A percentile compares a stretch with the other conserved stretches of the same genome.
Conservation (phyloP, 257 asterid species). For the Penstemon newberryi region DNA sequence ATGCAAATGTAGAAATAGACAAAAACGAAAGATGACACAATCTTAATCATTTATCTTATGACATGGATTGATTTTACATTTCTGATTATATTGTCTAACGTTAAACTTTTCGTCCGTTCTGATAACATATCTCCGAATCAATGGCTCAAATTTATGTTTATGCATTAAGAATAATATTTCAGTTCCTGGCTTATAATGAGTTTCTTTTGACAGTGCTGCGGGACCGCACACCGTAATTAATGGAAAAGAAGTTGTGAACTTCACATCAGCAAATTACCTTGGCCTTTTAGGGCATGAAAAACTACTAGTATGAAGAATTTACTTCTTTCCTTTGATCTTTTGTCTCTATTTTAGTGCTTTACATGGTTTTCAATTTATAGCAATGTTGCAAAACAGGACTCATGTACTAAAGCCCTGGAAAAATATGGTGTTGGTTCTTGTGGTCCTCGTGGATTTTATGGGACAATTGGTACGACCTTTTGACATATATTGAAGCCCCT, state of each 20-base stretch:
- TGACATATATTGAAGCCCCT: not conserved
- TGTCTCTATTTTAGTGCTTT: slow-evolving; percentile 22
- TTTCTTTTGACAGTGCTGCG: slow-evolving; percentile 76
- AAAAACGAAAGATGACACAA: slow-evolving; percentile 8
- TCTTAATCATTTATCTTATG: not conserved
- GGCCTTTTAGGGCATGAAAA: slow-evolving; percentile 82
- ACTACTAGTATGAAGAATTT: slow-evolving; percentile 70
- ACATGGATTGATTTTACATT: slow-evolving; percentile 12
- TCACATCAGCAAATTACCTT: slow-evolving; percentile 91
- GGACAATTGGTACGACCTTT: slow-evolving; percentile 80
- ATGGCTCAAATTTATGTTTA: slow-evolving; percentile 15
- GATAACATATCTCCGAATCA: slow-evolving; percentile 2
- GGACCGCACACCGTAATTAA: slow-evolving; percentile 81
- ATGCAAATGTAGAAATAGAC: not conserved
- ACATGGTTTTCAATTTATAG: slow-evolving; percentile 37
- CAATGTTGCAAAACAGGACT: slow-evolving; percentile 53
- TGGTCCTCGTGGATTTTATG: slow-evolving; percentile 98
- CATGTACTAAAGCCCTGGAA: slow-evolving; percentile 88
- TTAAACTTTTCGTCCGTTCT: not conserved
- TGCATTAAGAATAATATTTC: slow-evolving; percentile 27
- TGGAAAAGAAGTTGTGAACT: slow-evolving; percentile 77
- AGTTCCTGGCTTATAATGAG: slow-evolving; percentile 20
- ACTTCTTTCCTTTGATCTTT: slow-evolving; percentile 39
- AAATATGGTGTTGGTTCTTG: slow-evolving; percentile 99
- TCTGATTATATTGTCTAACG: not conserved